Evolutionary conservation across 2,329 filamentous ascomycete species (phyloP), one percentile per base, ranked within the genome.

Genomic region (Sordariomycetes sp.): DNA sequence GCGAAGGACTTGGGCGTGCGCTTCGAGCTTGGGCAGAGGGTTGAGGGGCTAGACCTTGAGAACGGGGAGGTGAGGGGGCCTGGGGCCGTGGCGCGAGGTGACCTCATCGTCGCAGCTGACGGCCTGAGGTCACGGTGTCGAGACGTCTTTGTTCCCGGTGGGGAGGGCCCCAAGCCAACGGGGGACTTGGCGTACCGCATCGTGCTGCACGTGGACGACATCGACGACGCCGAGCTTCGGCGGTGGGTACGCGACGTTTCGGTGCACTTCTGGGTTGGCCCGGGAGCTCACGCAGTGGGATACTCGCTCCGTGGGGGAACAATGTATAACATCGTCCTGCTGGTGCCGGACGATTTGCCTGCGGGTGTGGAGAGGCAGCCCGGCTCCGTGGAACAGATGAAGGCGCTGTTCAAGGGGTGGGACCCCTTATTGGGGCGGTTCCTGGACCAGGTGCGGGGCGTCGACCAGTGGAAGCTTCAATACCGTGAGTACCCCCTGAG

Each of bases 391-490:
- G 76, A 80, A 13, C 82, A 87, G 67, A 84, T 87, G 80, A 73
- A 70, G 54, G 69, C 69, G 3, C 64, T 84, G 1, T 87, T 88
- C 63, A 67, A 70, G 6, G 74, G 72, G 0, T 89, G 85, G 85
- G 84, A 88, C 68, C 83, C 83, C 1, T 74, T 84, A 53, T 57
- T 79, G 28, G 64, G 60, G 1, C 65, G 67, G 56, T 72, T 76
- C 53, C 60, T 75, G 13, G 67, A 69, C 2, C 73, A 76, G 51
- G 82, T 86, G 0, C 74, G 79, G 42, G 74, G 68, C 1, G 81
- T 87, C 0, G 77, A 82, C 45, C 88, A 87, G 66, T 89, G 85
- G 86, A 85, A 82, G 64, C 66, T 89, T 36, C 83, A 87, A 79
- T 70, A 74, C 58, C 63, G 72, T 73, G 58, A 61, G 71, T 65